A percentile compares a stretch with the other conserved stretches of the same genome.
These are phyloP conservation scores for Lentinula guzmanii DNA, from an alignment of 768 basidiomycete genomes.

Conservation along the genomic window DNA sequence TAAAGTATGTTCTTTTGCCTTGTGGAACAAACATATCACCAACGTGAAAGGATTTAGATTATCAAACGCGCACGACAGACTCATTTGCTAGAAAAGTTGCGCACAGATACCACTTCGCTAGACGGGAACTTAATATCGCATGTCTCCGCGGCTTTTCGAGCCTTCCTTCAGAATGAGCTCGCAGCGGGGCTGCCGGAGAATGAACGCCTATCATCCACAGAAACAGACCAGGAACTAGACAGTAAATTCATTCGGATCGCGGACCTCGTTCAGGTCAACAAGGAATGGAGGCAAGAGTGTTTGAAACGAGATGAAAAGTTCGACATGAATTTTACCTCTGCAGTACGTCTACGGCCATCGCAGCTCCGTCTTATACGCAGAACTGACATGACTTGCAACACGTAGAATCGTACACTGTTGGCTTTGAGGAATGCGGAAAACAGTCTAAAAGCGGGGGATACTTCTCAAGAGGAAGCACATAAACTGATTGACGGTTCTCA, in stretches of 20 bases:
- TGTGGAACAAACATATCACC: not conserved
- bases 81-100: slow-evolving; percentile 61
- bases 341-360: slow-evolving; percentile 45
- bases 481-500: slow-evolving; percentile 66
- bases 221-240: slow-evolving; percentile 40
- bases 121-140: slow-evolving; percentile 51
- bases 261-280: slow-evolving; percentile 39
- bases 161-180: slow-evolving; percentile 59
- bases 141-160: slow-evolving; percentile 58
- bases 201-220: slow-evolving; percentile 29
- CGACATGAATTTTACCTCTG: slow-evolving; percentile 76
- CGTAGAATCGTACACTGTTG: slow-evolving; percentile 41
- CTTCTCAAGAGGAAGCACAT: slow-evolving; percentile 38
- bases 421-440: slow-evolving; percentile 49
- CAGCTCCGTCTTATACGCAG: not conserved
- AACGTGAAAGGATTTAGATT: slow-evolving; percentile 51
- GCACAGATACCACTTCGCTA: slow-evolving; percentile 45
- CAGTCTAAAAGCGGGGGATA: slow-evolving; percentile 33
- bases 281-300: slow-evolving; percentile 64
- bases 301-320: slow-evolving; percentile 86
- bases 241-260: slow-evolving; percentile 50
- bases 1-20: slow-evolving; percentile 54
- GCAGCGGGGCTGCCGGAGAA: slow-evolving; percentile 53
- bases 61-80: slow-evolving; percentile 86
- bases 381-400: slow-evolving; percentile 4